Evolutionary conservation across 2,329 filamentous ascomycete genomes (phyloP), one percentile per base, ranked within the genome.

Genomic region (Hymenoscyphus albidus): DNA sequence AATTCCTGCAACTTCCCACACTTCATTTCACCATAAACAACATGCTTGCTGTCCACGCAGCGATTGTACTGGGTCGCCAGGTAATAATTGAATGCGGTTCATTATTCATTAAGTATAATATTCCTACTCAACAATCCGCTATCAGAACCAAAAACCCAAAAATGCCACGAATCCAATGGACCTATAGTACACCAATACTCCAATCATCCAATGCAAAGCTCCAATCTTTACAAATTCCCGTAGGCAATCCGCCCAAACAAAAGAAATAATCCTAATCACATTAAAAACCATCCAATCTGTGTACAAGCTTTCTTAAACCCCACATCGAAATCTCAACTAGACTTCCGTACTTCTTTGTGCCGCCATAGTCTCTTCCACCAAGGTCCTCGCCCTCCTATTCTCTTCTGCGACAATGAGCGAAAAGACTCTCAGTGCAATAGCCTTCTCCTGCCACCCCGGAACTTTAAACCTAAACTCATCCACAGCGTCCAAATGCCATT

Each of bases 401-500:
- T 70, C 67, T 57, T 70, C 73, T 5, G 70, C 73, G 14, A 73
- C 61, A 39, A 74, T 35, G 13, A 75, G 59, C 1, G 70, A 66
- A 68, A 75, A 74, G 22, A 75, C 68, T 44, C 74, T 67, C 68
- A 71, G 73, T 12, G 73, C 74, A 63, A 76, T 67, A 60, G 67
- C 68, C 61, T 68, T 68, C 65, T 76, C 74, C 32, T 76, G 69
- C 74, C 74, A 76, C 4, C 74, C 74, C 3, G 70, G 70, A 22
- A 75, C 74, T 4, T 63, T 35, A 1, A 69, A 68, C 31, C 73
- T 59, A 54, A 75, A 76, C 66, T 74, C 70, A 68, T 74, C 74
- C 18, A 76, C 73, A 61, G 67, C 73, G 59, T 75, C 74, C 22
- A 75, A 61, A 69, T 76, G 74, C 74, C 74, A 76, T 64, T 74